These are phyloP conservation scores for Trichosanthes cucumerina DNA, from an alignment of 306 rosid species.

Conservation along the genomic window DNA sequence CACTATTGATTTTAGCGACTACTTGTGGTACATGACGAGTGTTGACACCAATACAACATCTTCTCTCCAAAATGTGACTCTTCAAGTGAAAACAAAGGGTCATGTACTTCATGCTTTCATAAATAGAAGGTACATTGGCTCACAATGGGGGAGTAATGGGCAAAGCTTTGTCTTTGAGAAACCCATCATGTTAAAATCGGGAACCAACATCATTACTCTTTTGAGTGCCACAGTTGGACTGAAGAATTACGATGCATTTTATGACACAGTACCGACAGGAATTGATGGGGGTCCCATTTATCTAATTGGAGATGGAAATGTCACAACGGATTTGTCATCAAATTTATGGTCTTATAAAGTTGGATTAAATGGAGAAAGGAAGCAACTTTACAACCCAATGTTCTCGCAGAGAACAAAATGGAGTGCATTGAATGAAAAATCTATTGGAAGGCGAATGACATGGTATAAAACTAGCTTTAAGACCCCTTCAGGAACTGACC, in stretches of 20 bases:
- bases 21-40: constrained; percentile 29
- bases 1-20: constrained; percentile 31
- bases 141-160: neutral
- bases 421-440: neutral
- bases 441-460: neutral
- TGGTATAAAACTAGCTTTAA: constrained; percentile 10
- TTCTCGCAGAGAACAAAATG: constrained; percentile 15
- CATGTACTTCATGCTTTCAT: neutral
- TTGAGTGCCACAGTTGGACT: constrained; percentile 18
- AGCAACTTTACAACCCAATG: constrained; percentile 4
- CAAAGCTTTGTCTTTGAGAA: neutral
- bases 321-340: neutral
- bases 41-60: neutral
- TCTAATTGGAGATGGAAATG: neutral
- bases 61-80: neutral
- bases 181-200: neutral
- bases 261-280: neutral
- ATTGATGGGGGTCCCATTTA: neutral
- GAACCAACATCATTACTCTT: neutral
- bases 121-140: neutral
- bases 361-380: constrained; percentile 37
- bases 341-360: constrained; percentile 26
- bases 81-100: neutral
- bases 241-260: neutral
- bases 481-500: neutral